A percentile compares a stretch with the other conserved stretches of the same genome.
phyloP scores from a whole-genome alignment of 2,329 filamentous ascomycete genomes.

The Raffaelea albimanens region DNA sequence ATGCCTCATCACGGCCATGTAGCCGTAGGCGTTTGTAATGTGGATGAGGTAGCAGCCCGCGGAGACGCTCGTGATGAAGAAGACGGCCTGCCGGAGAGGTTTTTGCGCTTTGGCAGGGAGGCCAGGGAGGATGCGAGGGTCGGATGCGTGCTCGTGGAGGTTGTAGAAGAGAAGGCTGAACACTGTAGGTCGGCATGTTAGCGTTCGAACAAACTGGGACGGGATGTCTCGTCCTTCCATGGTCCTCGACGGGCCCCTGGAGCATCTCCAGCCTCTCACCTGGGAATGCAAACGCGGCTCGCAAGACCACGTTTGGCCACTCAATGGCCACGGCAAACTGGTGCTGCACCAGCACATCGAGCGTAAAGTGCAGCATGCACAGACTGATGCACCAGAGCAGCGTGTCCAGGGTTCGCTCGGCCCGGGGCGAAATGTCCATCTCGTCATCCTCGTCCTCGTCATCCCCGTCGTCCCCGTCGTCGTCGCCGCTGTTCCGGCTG shows the following conservation, averaged over 20 bases:
- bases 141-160: constrained; percentile 43
- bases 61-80: constrained; percentile 49
- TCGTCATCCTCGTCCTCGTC: constrained; percentile 23
- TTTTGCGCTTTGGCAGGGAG: constrained; percentile 36
- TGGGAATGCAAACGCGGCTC: constrained; percentile 42
- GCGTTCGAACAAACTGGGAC: too few species aligned
- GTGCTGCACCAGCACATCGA: constrained; percentile 70
- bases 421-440: constrained; percentile 28
- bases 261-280: too few species aligned
- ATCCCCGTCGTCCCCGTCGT: constrained; percentile 17
- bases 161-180: constrained; percentile 46
- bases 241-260: too few species aligned
- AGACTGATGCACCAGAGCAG: constrained; percentile 52
- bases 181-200: too few species aligned
- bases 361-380: constrained; percentile 64
- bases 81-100: constrained; percentile 47
- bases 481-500: constrained; percentile 23
- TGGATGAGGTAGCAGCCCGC: constrained; percentile 73
- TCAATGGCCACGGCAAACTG: constrained; percentile 63
- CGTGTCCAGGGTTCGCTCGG: constrained; percentile 45
- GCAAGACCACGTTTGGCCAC: constrained; percentile 44
- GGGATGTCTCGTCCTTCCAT: too few species aligned
- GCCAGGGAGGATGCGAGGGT: constrained; percentile 37
- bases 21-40: constrained; percentile 69
- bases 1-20: constrained; percentile 84